phyloP scores from a whole-genome alignment of 148 eudicot species.

The Bassia scoparia region DNA sequence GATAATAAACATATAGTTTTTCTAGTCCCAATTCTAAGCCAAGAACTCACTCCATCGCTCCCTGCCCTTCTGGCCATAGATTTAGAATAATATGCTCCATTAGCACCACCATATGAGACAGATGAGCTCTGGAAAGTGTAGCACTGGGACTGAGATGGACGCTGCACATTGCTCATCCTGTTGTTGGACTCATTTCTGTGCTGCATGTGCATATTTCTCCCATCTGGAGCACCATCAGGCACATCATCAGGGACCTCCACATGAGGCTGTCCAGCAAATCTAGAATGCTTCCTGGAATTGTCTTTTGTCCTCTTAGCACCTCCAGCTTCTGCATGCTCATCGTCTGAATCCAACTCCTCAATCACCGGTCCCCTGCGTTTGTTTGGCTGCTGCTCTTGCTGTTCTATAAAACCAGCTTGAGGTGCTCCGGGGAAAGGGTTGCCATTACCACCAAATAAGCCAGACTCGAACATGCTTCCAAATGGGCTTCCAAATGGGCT shows the following conservation, averaged over 20 bases:
- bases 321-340: constrained; percentile 50
- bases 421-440: constrained; percentile 35
- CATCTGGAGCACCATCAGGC: constrained; percentile 60
- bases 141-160: constrained; percentile 54
- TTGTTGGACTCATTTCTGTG: constrained; percentile 33
- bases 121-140: constrained; percentile 73
- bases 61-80: constrained; percentile 66
- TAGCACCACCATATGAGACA: constrained; percentile 78
- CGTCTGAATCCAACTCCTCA: constrained; percentile 84
- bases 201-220: constrained; percentile 43
- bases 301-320: constrained; percentile 34
- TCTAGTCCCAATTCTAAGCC: neutral
- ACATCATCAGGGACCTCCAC: constrained; percentile 79
- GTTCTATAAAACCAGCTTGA: constrained; percentile 48
- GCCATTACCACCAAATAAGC: constrained; percentile 41
- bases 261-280: constrained; percentile 47
- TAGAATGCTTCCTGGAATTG: constrained; percentile 64
- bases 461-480: constrained; percentile 56
- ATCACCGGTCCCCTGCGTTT: constrained; percentile 75
- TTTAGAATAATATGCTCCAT: constrained; percentile 71
- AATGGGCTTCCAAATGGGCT: constrained; percentile 28
- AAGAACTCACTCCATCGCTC: constrained; percentile 74
- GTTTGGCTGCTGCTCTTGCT: constrained; percentile 41
- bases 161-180: constrained; percentile 31
- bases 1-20: neutral